A percentile compares a stretch with the other conserved stretches of the same genome.
Conservation (phyloP, 495 filamentous ascomycete genomes). For the Rhypophila decipiens region DNA sequence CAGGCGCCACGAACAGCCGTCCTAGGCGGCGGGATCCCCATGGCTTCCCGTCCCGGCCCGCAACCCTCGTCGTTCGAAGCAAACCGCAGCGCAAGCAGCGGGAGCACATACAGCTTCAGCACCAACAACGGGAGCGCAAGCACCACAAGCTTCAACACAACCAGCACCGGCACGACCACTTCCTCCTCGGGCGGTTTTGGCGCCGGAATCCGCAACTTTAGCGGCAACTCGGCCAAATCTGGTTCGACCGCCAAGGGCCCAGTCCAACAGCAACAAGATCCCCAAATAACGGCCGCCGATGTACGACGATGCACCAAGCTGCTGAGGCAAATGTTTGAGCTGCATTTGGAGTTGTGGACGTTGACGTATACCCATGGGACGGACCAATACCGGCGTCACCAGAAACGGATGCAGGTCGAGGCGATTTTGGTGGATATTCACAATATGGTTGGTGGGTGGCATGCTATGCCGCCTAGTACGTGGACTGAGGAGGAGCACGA, state of each 20-base stretch:
- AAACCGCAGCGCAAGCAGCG: not conserved
- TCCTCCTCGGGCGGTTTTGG: not conserved
- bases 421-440: conserved; percentile 9
- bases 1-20: not conserved
- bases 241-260: not conserved
- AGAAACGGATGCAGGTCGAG: conserved; percentile 5
- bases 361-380: conserved; percentile 3
- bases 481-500: conserved; percentile 12
- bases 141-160: not conserved
- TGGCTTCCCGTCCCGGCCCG: not conserved
- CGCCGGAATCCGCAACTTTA: not conserved
- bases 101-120: not conserved
- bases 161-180: not conserved
- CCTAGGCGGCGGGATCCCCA: no score
- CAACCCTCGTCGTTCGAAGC: not conserved
- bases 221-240: not conserved
- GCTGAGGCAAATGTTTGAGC: conserved; percentile 5
- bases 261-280: not conserved
- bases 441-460: conserved; percentile 8
- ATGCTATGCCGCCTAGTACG: not conserved
- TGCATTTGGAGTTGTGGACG: conserved; percentile 12
- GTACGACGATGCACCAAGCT: conserved; percentile 14
- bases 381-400: not conserved
- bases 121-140: not conserved
- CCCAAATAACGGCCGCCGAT: conserved; percentile 8